phyloP scores from a whole-genome alignment of 345 rosid genomes.

The Cardiospermum halicacabum region DNA sequence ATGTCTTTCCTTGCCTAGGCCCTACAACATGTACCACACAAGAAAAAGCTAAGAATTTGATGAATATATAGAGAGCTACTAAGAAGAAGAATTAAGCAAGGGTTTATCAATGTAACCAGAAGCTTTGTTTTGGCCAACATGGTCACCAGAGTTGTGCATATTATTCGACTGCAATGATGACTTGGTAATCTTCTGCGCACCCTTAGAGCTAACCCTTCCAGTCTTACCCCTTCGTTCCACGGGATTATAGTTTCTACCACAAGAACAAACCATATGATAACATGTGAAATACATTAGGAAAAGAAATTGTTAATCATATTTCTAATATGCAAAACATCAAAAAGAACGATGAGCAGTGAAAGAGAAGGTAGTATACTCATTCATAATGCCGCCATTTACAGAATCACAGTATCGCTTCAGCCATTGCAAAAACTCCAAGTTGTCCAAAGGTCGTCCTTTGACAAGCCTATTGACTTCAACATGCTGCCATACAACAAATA shows the following conservation, averaged over 20 bases:
- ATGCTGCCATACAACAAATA: slow-evolving; percentile 43
- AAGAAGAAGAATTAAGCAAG: neutral
- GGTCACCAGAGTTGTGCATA: slow-evolving; percentile 34
- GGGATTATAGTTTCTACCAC: slow-evolving; percentile 78
- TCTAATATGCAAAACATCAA: neutral
- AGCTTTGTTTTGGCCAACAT: slow-evolving; percentile 24
- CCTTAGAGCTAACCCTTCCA: slow-evolving; percentile 56
- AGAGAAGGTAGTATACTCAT: slow-evolving; percentile 48
- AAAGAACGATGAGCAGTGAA: neutral
- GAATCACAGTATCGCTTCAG: slow-evolving; percentile 95
- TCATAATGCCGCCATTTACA: slow-evolving; percentile 91
- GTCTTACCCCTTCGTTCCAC: slow-evolving; percentile 77
- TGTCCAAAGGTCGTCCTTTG: slow-evolving; percentile 92
- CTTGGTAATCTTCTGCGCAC: slow-evolving; percentile 57
- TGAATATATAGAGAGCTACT: neutral
- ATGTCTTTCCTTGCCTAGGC: slow-evolving; percentile 48
- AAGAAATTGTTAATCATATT: neutral
- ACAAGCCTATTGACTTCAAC: slow-evolving; percentile 90
- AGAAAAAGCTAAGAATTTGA: neutral
- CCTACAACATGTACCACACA: slow-evolving; percentile 33
- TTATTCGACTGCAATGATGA: slow-evolving; percentile 74
- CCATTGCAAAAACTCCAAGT: slow-evolving; percentile 98
- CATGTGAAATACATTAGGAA: neutral
- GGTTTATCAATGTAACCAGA: slow-evolving; percentile 29
- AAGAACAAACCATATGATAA: slow-evolving; percentile 2